Conservation (phyloP, 768 basidiomycete species). For the Tricholoma hemisulphureum region DNA sequence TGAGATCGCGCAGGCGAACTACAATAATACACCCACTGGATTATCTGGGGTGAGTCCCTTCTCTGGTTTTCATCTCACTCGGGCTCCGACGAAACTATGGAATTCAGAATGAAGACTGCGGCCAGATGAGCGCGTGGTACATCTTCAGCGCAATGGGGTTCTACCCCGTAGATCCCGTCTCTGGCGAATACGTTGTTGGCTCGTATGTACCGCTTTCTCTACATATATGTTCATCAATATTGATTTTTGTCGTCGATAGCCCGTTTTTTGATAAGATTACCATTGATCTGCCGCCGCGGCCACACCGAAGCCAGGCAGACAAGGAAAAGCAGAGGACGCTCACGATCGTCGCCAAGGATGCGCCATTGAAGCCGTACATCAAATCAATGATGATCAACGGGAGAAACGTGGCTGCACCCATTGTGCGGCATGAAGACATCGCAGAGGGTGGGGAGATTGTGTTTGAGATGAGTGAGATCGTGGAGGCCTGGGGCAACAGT, state of each 20-base stretch:
- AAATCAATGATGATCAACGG: constrained; percentile 60
- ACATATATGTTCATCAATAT: neutral
- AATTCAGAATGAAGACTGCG: constrained; percentile 82
- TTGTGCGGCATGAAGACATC: constrained; percentile 57
- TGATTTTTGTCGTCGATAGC: constrained; percentile 18
- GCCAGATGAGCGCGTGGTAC: constrained; percentile 91
- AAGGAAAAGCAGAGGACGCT: constrained; percentile 31
- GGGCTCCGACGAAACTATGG: neutral
- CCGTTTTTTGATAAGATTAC: constrained; percentile 54
- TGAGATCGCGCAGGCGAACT: constrained; percentile 60
- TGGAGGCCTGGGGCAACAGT: constrained; percentile 18
- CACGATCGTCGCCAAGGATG: constrained; percentile 55
- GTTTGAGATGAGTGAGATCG: constrained; percentile 22
- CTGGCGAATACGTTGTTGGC: constrained; percentile 73
- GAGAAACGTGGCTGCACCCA: constrained; percentile 35
- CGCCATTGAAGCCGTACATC: constrained; percentile 58
- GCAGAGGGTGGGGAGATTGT: constrained; percentile 16
- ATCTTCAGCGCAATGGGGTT: constrained; percentile 81
- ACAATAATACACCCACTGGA: constrained; percentile 66
- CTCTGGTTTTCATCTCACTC: neutral
- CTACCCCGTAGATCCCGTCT: constrained; percentile 82
- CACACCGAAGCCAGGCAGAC: constrained; percentile 13
- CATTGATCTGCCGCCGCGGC: constrained; percentile 48
- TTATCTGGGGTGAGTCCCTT: constrained; percentile 59
- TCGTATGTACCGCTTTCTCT: constrained; percentile 43